Conservation (phyloP, 768 basidiomycete genomes). For the Tricholoma sp. region DNA sequence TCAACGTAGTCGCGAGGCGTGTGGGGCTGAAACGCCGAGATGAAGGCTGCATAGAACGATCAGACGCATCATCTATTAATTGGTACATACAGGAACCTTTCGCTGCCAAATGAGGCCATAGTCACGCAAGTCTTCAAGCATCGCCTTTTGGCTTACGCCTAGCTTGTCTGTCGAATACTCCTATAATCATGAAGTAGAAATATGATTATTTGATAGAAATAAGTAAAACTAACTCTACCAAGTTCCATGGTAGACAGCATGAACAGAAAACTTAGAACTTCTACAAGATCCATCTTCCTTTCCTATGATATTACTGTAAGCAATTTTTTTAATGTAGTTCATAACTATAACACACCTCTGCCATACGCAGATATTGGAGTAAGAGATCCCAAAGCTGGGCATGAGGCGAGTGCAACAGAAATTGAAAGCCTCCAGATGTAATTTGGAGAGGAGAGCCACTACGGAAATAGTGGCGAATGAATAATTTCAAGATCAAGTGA, state of each 20-base stretch:
- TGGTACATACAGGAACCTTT: conserved; percentile 41
- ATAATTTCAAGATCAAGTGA: conserved; percentile 1
- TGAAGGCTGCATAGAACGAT: conserved; percentile 40
- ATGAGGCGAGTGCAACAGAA: conserved; percentile 90
- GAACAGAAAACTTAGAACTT: conserved; percentile 90
- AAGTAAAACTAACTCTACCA: conserved; percentile 56
- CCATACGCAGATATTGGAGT: conserved; percentile 82
- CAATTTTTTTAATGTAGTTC: conserved; percentile 10
- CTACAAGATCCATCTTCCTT: conserved; percentile 87
- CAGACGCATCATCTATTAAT: conserved; percentile 10
- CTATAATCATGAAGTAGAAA: conserved; percentile 31
- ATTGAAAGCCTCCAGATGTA: conserved; percentile 94
- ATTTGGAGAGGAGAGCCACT: conserved; percentile 67
- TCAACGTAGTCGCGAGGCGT: conserved; percentile 88
- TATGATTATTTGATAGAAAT: conserved; percentile 6
- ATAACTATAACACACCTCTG: conserved; percentile 51
- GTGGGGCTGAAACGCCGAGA: conserved; percentile 90
- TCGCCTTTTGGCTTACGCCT: conserved; percentile 73
- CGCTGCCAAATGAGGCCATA: conserved; percentile 93
- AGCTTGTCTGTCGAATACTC: conserved; percentile 86
- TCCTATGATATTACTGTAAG: conserved; percentile 42
- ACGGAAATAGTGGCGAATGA: conserved; percentile 7
- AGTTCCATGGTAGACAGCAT: conserved; percentile 97
- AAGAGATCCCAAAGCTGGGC: conserved; percentile 94
- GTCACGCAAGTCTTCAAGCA: conserved; percentile 88